These are phyloP conservation scores for Amanita rimosa DNA, from an alignment of 768 basidiomycete genomes.

Conservation along the genomic window DNA sequence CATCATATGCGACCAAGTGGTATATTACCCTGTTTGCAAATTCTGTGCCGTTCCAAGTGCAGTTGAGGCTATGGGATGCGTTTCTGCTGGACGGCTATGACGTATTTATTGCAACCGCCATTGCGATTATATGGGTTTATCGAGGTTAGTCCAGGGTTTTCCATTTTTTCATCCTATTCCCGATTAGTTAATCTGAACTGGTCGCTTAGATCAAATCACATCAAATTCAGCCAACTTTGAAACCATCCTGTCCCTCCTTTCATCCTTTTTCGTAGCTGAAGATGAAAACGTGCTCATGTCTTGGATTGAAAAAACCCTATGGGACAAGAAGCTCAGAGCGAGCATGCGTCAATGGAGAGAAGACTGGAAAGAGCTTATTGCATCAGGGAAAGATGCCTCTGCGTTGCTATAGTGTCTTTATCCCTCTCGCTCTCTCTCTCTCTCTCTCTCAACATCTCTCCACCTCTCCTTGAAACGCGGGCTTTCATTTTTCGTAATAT, in stretches of 20 bases:
- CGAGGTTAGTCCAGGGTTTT: slow-evolving; percentile 41
- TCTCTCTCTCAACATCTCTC: too few species aligned
- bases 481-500: background rate
- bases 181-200: background rate
- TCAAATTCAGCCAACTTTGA: slow-evolving; percentile 78
- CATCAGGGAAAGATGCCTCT: slow-evolving; percentile 44
- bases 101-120: slow-evolving; percentile 71
- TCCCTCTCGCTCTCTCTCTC: too few species aligned
- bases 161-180: background rate
- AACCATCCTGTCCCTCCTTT: slow-evolving; percentile 80
- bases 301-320: slow-evolving; percentile 64
- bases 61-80: slow-evolving; percentile 90
- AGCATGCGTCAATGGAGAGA: slow-evolving; percentile 68
- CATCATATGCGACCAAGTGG: slow-evolving; percentile 97
- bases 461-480: background rate
- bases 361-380: slow-evolving; percentile 70
- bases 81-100: slow-evolving; percentile 88
- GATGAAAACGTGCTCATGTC: slow-evolving; percentile 72
- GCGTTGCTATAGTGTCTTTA: slow-evolving; percentile 38
- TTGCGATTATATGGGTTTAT: slow-evolving; percentile 88
- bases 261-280: slow-evolving; percentile 91
- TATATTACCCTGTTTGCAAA: slow-evolving; percentile 97
- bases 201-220: slow-evolving; percentile 70
- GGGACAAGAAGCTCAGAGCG: slow-evolving; percentile 52
- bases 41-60: slow-evolving; percentile 90